phyloP scores from a whole-genome alignment of 2,329 filamentous ascomycete species.

The Cordyceps farinosa region DNA sequence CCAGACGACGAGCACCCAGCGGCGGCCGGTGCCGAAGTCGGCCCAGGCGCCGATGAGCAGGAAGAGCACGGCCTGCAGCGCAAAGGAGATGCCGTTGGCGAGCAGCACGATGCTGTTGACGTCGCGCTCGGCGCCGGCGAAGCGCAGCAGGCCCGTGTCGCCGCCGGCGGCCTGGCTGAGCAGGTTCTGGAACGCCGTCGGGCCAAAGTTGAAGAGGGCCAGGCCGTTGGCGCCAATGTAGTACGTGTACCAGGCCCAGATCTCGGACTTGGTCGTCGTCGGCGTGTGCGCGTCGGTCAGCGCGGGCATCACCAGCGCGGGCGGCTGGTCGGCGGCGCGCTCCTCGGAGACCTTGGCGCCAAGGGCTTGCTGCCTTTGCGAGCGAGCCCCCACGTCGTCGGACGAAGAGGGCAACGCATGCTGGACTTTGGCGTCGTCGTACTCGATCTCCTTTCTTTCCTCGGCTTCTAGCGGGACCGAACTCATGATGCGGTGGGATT shows the following conservation, averaged over 20 bases:
- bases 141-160: constrained; percentile 48
- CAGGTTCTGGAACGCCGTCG: constrained; percentile 62
- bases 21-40: constrained; percentile 63
- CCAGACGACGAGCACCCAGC: constrained; percentile 59
- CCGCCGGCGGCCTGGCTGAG: constrained; percentile 57
- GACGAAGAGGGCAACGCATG: neutral
- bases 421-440: neutral
- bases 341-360: neutral
- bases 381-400: neutral
- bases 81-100: constrained; percentile 65
- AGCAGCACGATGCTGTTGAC: constrained; percentile 64
- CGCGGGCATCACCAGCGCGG: constrained; percentile 13
- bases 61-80: constrained; percentile 58
- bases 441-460: neutral
- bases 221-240: constrained; percentile 66
- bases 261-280: constrained; percentile 14
- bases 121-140: constrained; percentile 54
- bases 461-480: neutral
- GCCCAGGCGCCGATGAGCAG: constrained; percentile 50
- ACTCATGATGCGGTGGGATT: neutral
- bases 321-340: neutral
- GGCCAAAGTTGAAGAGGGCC: constrained; percentile 61
- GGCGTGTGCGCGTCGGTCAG: constrained; percentile 14
- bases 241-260: constrained; percentile 38
- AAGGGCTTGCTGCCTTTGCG: neutral